phyloP scores from a whole-genome alignment of 2,329 filamentous ascomycete genomes.

The Gyromitra esculenta region DNA sequence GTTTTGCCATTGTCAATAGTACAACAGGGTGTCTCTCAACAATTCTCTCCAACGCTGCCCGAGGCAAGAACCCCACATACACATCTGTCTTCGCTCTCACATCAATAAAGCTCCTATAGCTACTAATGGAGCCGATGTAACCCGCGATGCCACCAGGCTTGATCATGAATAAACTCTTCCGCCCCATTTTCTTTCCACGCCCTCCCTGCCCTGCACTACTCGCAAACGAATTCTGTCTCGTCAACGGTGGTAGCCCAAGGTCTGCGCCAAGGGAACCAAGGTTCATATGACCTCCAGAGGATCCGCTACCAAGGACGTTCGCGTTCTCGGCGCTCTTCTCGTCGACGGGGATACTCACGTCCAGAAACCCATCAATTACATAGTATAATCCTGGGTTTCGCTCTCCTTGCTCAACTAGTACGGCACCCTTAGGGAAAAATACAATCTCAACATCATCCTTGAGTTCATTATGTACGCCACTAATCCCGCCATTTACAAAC shows the following conservation, averaged over 20 bases:
- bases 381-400: constrained; percentile 97
- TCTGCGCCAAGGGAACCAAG: constrained; percentile 51
- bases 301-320: constrained; percentile 54
- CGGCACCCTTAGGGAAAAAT: constrained; percentile 92
- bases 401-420: constrained; percentile 95
- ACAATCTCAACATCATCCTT: constrained; percentile 95
- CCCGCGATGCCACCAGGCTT: constrained; percentile 95
- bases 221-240: constrained; percentile 51
- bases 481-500: constrained; percentile 69
- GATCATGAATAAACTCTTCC: constrained; percentile 83
- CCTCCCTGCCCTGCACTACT: constrained; percentile 55
- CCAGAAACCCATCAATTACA: constrained; percentile 94
- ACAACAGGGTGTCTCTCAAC: constrained; percentile 93
- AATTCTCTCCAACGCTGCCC: constrained; percentile 85
- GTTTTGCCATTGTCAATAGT: constrained; percentile 93
- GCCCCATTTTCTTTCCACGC: constrained; percentile 64
- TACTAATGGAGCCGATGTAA: constrained; percentile 93
- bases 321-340: constrained; percentile 63
- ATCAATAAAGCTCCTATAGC: constrained; percentile 94
- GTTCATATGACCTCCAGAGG: constrained; percentile 40
- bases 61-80: constrained; percentile 92
- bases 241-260: constrained; percentile 61
- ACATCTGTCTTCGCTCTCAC: constrained; percentile 98
- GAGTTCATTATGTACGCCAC: constrained; percentile 78
- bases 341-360: constrained; percentile 83